These are phyloP conservation scores for Pythium coloratum DNA, from an alignment of 352 stramenopile genomes.

Conservation along the genomic window DNA sequence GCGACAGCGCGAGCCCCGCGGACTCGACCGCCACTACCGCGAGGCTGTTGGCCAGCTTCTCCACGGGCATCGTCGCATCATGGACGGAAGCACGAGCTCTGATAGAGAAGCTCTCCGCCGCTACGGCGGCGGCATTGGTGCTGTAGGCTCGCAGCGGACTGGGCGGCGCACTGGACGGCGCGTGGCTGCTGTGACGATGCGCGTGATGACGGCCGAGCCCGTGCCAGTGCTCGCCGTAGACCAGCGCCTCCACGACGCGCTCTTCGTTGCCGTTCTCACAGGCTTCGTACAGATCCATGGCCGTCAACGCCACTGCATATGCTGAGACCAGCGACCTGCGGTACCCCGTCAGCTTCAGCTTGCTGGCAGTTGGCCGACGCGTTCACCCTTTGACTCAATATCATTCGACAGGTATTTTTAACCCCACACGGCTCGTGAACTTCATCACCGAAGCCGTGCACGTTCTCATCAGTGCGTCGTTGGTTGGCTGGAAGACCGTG, in stretches of 20 bases:
- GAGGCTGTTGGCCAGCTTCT: conserved; percentile 9
- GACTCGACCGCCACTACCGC: conserved; percentile 1
- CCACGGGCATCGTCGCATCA: background rate
- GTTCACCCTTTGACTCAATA: background rate
- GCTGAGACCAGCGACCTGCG: background rate
- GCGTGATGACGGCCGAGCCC: background rate
- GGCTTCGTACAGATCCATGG: conserved; percentile 78
- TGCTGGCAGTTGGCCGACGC: background rate
- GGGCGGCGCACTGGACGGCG: conserved; percentile 8
- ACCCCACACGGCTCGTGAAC: no score
- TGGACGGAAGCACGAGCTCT: background rate
- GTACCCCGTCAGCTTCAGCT: background rate
- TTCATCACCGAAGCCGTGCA: no score
- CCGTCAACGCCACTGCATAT: background rate
- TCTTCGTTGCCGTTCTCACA: conserved; percentile 86
- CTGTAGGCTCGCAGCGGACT: conserved; percentile 1
- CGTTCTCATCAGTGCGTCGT: no score
- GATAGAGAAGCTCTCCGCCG: background rate
- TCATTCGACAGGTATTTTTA: background rate
- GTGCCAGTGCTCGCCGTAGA: conserved; percentile 37
- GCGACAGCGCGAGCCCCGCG: conserved; percentile 11
- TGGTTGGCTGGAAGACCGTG: no score
- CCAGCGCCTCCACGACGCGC: conserved; percentile 71
- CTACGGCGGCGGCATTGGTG: background rate
- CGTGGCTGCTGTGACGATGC: conserved; percentile 4